Percentiles rank a stretch among this genome's conserved stretches.
Conservation (phyloP, 805 yeast genomes). For the Brettanomyces anomalus region DNA sequence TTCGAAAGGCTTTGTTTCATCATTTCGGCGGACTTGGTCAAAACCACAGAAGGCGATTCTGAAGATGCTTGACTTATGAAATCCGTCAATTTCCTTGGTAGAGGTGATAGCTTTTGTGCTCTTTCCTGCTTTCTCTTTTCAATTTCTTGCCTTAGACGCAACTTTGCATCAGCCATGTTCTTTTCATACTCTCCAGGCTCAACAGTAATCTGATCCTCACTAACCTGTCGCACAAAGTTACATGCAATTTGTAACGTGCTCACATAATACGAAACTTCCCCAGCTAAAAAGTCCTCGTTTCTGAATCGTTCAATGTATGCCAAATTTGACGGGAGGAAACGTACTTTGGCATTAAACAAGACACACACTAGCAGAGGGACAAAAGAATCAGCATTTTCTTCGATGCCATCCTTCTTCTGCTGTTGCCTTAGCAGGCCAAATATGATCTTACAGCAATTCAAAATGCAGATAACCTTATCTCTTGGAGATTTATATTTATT, state of each 20-base stretch:
- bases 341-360: constrained; percentile 59
- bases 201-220: constrained; percentile 49
- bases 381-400: constrained; percentile 89
- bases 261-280: constrained; percentile 87
- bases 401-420: constrained; percentile 32
- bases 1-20: constrained; percentile 27
- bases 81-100: constrained; percentile 19
- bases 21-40: constrained; percentile 28
- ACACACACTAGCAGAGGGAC: constrained; percentile 83
- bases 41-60: constrained; percentile 26
- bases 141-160: constrained; percentile 24
- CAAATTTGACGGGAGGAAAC: constrained; percentile 64
- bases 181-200: constrained; percentile 50
- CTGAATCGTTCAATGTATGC: constrained; percentile 82
- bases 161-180: constrained; percentile 35
- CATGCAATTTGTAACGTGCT: constrained; percentile 89
- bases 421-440: constrained; percentile 73
- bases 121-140: constrained; percentile 12
- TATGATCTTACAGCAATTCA: constrained; percentile 88
- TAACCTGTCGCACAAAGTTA: constrained; percentile 61
- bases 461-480: constrained; percentile 83
- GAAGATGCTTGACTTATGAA: constrained; percentile 15
- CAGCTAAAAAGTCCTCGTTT: constrained; percentile 61
- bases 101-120: constrained; percentile 10
- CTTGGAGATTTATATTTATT: constrained; percentile 86